Conservation (phyloP, 192 early-diverging fungal species). For the Gonapodya sp. region DNA sequence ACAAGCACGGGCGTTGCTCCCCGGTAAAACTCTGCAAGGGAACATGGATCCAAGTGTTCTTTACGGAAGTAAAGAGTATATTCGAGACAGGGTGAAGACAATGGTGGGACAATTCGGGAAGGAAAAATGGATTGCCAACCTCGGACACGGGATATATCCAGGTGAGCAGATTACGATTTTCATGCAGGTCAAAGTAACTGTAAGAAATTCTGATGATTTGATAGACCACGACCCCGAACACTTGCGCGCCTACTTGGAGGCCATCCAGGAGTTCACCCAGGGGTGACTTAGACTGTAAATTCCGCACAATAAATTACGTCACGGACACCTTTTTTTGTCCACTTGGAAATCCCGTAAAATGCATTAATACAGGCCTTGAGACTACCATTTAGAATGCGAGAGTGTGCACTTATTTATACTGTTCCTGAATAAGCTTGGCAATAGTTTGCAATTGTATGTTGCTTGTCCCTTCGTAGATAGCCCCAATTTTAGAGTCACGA, state of each 20-base stretch:
- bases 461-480: constrained; percentile 60
- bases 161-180: constrained; percentile 56
- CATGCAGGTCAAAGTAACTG: not conserved
- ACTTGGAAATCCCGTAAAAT: too few species aligned
- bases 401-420: not conserved
- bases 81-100: constrained; percentile 55
- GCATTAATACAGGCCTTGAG: too few species aligned
- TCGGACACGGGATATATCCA: constrained; percentile 96
- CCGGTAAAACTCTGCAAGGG: constrained; percentile 68
- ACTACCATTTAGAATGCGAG: too few species aligned
- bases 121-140: constrained; percentile 77
- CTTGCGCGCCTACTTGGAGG: constrained; percentile 32
- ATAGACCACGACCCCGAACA: constrained; percentile 47
- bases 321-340: too few species aligned
- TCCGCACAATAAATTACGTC: too few species aligned
- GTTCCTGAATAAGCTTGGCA: constrained; percentile 35
- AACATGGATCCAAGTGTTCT: constrained; percentile 88
- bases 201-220: not conserved
- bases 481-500: constrained; percentile 94
- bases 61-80: constrained; percentile 63
- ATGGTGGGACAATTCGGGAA: constrained; percentile 54
- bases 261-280: constrained; percentile 20
- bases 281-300: too few species aligned
- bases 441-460: constrained; percentile 98
- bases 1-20: constrained; percentile 27